A percentile compares a stretch with the other conserved stretches of the same genome.
phyloP scores from a whole-genome alignment of 305 asterid species.

The Stenogyne calaminthoides region DNA sequence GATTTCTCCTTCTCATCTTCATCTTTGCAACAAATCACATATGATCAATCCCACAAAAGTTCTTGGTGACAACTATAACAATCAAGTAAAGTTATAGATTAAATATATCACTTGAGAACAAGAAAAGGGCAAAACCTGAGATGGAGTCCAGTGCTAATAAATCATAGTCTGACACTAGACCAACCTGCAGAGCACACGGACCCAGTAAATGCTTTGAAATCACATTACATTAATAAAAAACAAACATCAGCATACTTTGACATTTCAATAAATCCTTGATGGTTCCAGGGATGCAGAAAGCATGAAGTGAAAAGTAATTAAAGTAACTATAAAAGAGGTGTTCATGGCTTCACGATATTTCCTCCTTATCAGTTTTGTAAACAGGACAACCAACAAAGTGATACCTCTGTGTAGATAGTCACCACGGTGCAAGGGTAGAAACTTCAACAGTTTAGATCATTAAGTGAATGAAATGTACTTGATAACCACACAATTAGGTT shows the following conservation, averaged over 20 bases:
- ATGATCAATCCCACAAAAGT: neutral
- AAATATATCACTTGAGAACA: neutral
- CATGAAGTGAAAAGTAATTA: neutral
- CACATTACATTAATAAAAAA: neutral
- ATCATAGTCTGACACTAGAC: constrained; percentile 85
- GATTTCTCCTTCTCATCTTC: neutral
- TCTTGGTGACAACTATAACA: neutral
- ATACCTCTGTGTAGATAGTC: neutral
- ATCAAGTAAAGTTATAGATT: neutral
- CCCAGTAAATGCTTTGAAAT: constrained; percentile 16
- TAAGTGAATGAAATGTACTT: neutral
- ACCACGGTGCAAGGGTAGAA: neutral
- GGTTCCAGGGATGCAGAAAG: constrained; percentile 4
- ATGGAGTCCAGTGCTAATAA: constrained; percentile 78
- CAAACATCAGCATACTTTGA: neutral
- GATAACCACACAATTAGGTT: neutral
- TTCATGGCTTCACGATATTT: neutral
- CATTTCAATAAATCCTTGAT: neutral
- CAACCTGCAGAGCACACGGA: constrained; percentile 56
- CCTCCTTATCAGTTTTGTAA: neutral
- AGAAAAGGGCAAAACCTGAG: constrained; percentile 52
- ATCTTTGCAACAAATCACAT: too few species aligned
- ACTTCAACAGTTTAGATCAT: neutral
- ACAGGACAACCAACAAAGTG: neutral
- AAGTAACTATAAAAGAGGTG: neutral